phyloP scores from a whole-genome alignment of 108 stramenopile genomes.

The Hondaea fermentalgiana region DNA sequence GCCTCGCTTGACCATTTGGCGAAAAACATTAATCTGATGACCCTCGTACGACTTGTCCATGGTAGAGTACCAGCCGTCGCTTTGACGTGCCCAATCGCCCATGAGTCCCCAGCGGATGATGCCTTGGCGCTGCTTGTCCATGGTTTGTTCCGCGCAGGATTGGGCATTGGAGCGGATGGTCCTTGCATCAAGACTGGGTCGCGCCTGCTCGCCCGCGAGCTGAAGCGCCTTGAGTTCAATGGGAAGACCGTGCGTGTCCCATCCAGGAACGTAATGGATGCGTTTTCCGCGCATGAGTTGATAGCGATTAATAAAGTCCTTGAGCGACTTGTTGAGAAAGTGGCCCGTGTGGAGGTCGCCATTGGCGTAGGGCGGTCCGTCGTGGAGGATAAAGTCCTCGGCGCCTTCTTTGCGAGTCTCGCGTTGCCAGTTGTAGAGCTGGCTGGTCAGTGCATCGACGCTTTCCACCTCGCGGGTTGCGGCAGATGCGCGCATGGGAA shows the following conservation, averaged over 20 bases:
- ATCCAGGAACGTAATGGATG: constrained; percentile 95
- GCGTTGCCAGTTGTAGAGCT: constrained; percentile 74
- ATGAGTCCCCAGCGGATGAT: constrained; percentile 90
- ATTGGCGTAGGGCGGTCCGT: constrained; percentile 99
- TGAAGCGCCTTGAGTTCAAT: constrained; percentile 98
- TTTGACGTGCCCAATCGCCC: constrained; percentile 74
- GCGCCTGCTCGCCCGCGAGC: constrained; percentile 46
- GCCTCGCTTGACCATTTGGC: constrained; percentile 86
- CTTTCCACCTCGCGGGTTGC: constrained; percentile 76
- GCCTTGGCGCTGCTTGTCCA: constrained; percentile 67
- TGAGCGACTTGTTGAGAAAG: constrained; percentile 93
- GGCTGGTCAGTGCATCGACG: constrained; percentile 68
- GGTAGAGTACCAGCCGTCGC: constrained; percentile 75
- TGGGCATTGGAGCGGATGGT: constrained; percentile 76
- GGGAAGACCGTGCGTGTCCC: constrained; percentile 99
- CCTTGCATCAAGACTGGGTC: constrained; percentile 48
- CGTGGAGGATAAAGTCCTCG: constrained; percentile 81
- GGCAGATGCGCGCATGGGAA: constrained; percentile 91
- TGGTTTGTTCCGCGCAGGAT: constrained; percentile 76
- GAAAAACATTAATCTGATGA: constrained; percentile 87
- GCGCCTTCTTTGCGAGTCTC: constrained; percentile 39
- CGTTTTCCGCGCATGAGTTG: constrained; percentile 82
- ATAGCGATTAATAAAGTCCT: constrained; percentile 95
- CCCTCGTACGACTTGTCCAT: constrained; percentile 91
- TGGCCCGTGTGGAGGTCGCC: constrained; percentile 97